phyloP scores from a whole-genome alignment of 805 yeast species.

The Nakazawaea laoshanensis region DNA sequence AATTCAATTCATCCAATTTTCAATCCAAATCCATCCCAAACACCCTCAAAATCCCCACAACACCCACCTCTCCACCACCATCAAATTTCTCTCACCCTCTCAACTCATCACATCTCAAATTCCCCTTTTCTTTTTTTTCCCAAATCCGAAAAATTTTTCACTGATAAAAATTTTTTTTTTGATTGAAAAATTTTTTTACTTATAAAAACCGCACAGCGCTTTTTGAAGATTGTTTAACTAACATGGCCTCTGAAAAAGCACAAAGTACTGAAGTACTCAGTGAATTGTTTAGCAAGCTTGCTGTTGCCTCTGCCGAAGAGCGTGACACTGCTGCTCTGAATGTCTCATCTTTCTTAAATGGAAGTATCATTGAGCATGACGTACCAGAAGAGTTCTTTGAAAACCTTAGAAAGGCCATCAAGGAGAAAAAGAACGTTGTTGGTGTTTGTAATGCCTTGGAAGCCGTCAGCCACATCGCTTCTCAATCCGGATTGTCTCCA shows the following conservation, averaged over 20 bases:
- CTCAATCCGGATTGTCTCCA: constrained; percentile 70
- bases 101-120: too few species aligned
- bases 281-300: constrained; percentile 87
- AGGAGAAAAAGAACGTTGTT: constrained; percentile 66
- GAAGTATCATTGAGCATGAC: constrained; percentile 97
- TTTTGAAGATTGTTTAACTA: neutral
- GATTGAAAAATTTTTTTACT: constrained; percentile 1
- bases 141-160: constrained; percentile 1
- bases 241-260: constrained; percentile 43
- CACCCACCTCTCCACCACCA: too few species aligned
- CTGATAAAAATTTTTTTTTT: neutral
- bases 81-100: too few species aligned
- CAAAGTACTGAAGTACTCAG: constrained; percentile 75
- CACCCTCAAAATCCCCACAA: too few species aligned
- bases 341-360: constrained; percentile 89
- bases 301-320: constrained; percentile 81
- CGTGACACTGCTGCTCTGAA: constrained; percentile 81
- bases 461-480: constrained; percentile 81
- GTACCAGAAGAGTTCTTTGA: constrained; percentile 85
- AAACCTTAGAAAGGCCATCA: constrained; percentile 66
- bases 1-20: too few species aligned
- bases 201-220: neutral
- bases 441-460: constrained; percentile 71
- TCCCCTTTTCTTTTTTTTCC: constrained; percentile 2
- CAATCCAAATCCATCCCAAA: too few species aligned